These are phyloP conservation scores for Gloeopeniophorella convolvens DNA, from an alignment of 768 basidiomycete genomes.

Conservation along the genomic window DNA sequence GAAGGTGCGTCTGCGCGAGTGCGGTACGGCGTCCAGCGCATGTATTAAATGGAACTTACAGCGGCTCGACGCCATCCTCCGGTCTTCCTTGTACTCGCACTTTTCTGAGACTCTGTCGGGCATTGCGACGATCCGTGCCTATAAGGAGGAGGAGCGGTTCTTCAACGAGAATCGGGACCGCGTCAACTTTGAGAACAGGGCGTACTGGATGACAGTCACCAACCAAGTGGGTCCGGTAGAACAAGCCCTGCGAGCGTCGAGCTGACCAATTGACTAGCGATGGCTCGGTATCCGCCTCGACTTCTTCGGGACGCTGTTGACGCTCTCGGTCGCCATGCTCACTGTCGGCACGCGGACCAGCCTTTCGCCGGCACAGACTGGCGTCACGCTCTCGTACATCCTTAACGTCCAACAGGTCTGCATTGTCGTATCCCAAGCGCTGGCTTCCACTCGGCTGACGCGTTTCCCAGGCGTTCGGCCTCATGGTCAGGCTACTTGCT, in stretches of 20 bases:
- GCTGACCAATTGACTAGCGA: constrained; percentile 61
- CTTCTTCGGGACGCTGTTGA: constrained; percentile 65
- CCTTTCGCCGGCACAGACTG: constrained; percentile 75
- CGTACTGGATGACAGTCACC: constrained; percentile 80
- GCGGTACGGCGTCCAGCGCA: background rate
- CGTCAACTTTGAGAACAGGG: constrained; percentile 81
- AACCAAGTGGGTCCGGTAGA: constrained; percentile 50
- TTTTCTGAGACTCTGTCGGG: constrained; percentile 90
- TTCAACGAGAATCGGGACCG: constrained; percentile 63
- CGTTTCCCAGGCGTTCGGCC: constrained; percentile 50
- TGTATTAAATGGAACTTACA: constrained; percentile 22
- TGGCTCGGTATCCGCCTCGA: constrained; percentile 93
- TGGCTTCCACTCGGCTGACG: background rate
- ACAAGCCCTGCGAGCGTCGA: constrained; percentile 50
- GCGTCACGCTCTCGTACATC: constrained; percentile 73
- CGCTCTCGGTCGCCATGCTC: constrained; percentile 74
- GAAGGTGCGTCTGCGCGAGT: constrained; percentile 40
- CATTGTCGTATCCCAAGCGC: constrained; percentile 11
- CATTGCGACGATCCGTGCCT: constrained; percentile 81
- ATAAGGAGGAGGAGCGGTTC: constrained; percentile 76
- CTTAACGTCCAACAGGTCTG: constrained; percentile 68
- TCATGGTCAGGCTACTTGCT: constrained; percentile 69
- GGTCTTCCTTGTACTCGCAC: constrained; percentile 83
- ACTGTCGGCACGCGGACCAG: constrained; percentile 65
- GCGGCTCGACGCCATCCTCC: constrained; percentile 74